These are phyloP conservation scores for Diutina catenulata DNA, from an alignment of 1,139 yeast species.

Conservation along the genomic window DNA sequence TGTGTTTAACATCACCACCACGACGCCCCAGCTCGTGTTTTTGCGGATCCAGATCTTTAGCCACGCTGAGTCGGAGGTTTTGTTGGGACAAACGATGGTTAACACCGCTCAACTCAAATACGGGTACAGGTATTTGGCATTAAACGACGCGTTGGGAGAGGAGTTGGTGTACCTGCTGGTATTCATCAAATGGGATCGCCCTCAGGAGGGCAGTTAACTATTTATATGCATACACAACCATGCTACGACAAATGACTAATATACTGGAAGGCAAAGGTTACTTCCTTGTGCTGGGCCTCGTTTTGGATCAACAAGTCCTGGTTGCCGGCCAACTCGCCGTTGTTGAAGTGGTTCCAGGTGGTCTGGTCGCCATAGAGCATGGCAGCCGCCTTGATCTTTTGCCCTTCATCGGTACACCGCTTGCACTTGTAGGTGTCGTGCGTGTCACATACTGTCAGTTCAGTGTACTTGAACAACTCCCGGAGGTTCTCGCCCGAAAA, in stretches of 20 bases:
- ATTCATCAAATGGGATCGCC: constrained; percentile 52
- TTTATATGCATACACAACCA: too few relatives aligned
- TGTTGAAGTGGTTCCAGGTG: constrained; percentile 88
- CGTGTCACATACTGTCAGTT: constrained; percentile 70
- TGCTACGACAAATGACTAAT: constrained; percentile 45
- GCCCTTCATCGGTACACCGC: constrained; percentile 56
- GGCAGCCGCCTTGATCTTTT: constrained; percentile 57
- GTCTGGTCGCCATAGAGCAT: constrained; percentile 98
- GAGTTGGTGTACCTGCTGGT: constrained; percentile 69
- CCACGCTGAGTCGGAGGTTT: constrained; percentile 11
- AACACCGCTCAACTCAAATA: constrained; percentile 46
- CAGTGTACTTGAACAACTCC: constrained; percentile 63
- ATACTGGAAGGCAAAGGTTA: constrained; percentile 86
- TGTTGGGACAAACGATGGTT: constrained; percentile 25
- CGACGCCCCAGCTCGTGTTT: constrained; percentile 21
- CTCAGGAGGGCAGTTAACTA: too few relatives aligned
- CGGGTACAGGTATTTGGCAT: constrained; percentile 75
- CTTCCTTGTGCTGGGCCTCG: constrained; percentile 57
- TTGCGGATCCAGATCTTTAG: constrained; percentile 21
- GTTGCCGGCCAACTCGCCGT: constrained; percentile 44
- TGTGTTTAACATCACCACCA: constrained; percentile 30
- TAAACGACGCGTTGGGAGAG: constrained; percentile 71
- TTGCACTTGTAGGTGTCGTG: constrained; percentile 88
- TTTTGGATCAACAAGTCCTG: constrained; percentile 70
- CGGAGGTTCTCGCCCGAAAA: constrained; percentile 74